These are phyloP conservation scores for Lactuca sativa DNA, from an alignment of 129 eudicot species.

Conservation along the genomic window DNA sequence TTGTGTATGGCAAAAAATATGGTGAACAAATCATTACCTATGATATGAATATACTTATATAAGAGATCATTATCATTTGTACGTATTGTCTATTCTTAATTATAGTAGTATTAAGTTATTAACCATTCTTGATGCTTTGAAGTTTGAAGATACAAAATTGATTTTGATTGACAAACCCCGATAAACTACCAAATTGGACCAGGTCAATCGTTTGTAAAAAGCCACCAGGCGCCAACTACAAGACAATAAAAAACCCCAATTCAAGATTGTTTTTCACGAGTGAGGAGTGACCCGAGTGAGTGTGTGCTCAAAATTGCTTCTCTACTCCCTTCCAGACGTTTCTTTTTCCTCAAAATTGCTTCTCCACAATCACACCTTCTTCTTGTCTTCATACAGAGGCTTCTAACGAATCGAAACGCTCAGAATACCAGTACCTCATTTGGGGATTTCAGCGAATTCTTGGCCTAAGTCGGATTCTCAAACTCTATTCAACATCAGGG, in stretches of 20 bases:
- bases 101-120: too few species aligned
- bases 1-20: too few species aligned
- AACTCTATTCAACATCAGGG: neutral
- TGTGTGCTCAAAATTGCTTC: conserved; percentile 22
- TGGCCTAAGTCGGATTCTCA: neutral
- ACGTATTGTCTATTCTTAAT: too few species aligned
- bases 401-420: neutral
- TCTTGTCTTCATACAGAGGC: neutral
- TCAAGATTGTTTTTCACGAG: neutral
- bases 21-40: too few species aligned
- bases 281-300: neutral
- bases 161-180: too few species aligned
- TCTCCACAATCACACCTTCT: neutral
- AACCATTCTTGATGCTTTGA: too few species aligned
- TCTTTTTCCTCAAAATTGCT: neutral
- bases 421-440: neutral
- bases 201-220: neutral
- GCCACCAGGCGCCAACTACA: neutral
- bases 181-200: neutral
- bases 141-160: too few species aligned
- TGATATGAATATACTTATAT: too few species aligned
- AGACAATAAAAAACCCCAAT: neutral
- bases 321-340: conserved; percentile 12
- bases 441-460: neutral
- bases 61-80: too few species aligned